Base-by-base conservation (phyloP, 2,329 filamentous ascomycete species). In the Ambrosiella xylebori region DNA sequence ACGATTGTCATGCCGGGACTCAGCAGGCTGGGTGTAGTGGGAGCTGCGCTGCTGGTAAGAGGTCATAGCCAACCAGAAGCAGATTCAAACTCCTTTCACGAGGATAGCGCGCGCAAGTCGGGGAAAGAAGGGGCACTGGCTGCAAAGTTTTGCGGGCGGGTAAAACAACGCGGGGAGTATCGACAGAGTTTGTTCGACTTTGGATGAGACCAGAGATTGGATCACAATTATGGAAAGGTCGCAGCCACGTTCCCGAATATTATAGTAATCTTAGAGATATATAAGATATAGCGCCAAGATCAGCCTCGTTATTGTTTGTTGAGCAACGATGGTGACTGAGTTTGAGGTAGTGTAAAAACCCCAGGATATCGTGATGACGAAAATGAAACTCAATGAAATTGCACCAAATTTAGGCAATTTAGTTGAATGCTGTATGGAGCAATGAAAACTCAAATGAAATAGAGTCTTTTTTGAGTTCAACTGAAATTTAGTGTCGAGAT, bases 21-120 rank as follows among this genome's bases (percentile, higher is more conserved):
- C 59, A 40, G 50, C 52, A 44, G 59, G 56, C 56, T 60, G 56
- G 45, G 37, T 27, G 59, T 12, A 62, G 61, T 59, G 50, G 41
- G 56, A 56, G 55, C 45, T 57, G 57, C 44, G 56, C 44, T 60
- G 55, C 41, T 60, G 59, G 58, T 57, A 59, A 36, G 58, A 59
- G 54, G 58, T 59, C 58, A 59, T 59, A 57, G 39, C 49, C 54
- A 41, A 40, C n/a, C 35, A 36, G 11, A 51, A 55, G 41, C 13
- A 51, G 35, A 51, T 13, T 56, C 27, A 19, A 17, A 45, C 17
- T 35, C 54, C 17, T 15, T 38, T 36, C 39, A 39, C n/a, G 17
- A 36, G 41, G n/a, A 45, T 13, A 38, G 40, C 44, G 54, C 39
- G 27, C 44, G 40, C 15, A n/a, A 41, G 6, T 41, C n/a, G 40